Percentiles rank a stretch among this genome's conserved stretches.
Conservation (phyloP, 164 flowering plant genomes). For the Vitis labrusca region DNA sequence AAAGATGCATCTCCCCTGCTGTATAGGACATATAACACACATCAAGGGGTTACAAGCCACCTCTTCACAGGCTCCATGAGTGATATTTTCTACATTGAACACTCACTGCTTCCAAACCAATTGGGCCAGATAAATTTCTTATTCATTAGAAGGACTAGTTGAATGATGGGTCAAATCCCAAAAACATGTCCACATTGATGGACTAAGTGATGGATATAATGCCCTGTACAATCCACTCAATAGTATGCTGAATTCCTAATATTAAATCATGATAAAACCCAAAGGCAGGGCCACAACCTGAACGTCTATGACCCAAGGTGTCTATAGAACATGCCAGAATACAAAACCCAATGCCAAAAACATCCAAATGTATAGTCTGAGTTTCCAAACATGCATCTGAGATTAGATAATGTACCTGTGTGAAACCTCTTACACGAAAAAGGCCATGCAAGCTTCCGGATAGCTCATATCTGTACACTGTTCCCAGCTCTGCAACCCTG, state of each 20-base stretch:
- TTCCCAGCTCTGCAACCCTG: constrained; percentile 94
- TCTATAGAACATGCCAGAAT: too few species aligned
- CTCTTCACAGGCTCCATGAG: background rate
- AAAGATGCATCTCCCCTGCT: background rate
- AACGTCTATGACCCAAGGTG: background rate
- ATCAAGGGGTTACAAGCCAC: background rate
- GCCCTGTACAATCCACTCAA: background rate
- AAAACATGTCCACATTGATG: background rate
- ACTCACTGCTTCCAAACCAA: background rate
- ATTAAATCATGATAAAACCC: background rate
- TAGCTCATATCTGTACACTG: constrained; percentile 90
- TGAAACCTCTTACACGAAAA: constrained; percentile 98
- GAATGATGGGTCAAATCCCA: background rate
- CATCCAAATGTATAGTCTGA: background rate
- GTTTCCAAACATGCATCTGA: background rate
- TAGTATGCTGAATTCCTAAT: background rate
- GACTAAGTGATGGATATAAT: background rate
- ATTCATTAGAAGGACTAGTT: background rate
- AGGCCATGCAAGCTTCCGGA: constrained; percentile 98
- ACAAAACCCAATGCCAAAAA: background rate
- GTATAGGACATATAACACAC: background rate
- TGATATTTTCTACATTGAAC: background rate
- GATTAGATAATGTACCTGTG: constrained; percentile 53
- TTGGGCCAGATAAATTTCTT: background rate
- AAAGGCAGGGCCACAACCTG: background rate